Evolutionary conservation across 345 rosid genomes (phyloP).

Genomic region (Arabidopsis thaliana): DNA sequence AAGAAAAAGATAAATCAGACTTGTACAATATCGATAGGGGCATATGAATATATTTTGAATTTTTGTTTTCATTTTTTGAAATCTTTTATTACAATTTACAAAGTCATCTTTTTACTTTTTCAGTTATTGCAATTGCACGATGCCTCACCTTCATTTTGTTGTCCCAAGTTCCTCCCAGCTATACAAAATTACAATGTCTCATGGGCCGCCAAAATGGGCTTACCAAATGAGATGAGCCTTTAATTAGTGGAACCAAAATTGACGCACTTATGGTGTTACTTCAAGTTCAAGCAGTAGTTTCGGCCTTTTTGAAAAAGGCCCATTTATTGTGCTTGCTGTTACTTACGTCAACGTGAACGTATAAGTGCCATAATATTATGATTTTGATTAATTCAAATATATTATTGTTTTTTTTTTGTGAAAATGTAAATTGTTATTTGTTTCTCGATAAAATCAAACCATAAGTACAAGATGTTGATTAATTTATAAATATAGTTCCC

Average conservation of each 20-base stretch:
- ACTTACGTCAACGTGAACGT: too few relatives aligned
- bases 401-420: too few relatives aligned
- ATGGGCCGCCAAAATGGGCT: conserved; percentile 11
- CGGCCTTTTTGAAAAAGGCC: background rate
- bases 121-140: background rate
- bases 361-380: background rate
- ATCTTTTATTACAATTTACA: background rate
- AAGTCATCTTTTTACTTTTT: background rate
- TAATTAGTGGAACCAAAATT: background rate
- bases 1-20: background rate
- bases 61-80: background rate
- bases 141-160: background rate
- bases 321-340: background rate
- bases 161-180: background rate
- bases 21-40: background rate
- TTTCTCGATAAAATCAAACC: background rate
- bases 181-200: background rate
- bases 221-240: background rate
- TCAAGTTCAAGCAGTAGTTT: background rate
- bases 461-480: background rate
- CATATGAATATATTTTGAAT: background rate
- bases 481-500: background rate
- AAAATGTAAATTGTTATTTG: background rate
- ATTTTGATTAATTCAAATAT: background rate
- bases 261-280: background rate